Base-by-base conservation (phyloP, 176 grass and related monocot species). In the Raddia guianensis region DNA sequence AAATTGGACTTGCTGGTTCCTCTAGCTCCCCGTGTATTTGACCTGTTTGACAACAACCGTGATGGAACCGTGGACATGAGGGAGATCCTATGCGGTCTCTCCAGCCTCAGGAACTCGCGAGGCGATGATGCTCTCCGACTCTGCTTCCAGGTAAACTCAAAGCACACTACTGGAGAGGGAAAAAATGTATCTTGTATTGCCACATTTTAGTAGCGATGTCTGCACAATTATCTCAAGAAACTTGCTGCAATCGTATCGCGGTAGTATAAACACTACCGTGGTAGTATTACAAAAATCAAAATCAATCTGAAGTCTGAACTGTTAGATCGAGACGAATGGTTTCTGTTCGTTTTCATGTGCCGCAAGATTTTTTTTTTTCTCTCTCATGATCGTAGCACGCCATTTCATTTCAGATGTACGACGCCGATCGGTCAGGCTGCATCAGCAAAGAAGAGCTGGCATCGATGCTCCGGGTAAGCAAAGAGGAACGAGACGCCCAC, bases 381-480 rank as follows among this genome's bases (percentile, higher is more conserved):
- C 27, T 27, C 27, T 27, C 27, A 27, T 48, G 13, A 42, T 40
- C 62, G 13, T 35, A 9, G 8, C 45, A 45, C 15, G 1, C 20
- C 14, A 27, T 27, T 27, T 27, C 8, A 3, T 73, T 81, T 75
- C 91, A 93, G 91, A 93, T 93, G 91, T 93, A 90, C 2, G 91
- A 91, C 2, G 44, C 83, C 0, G 91, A 94, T 19, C 80, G 91
- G 53, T 94, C 91, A 0, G 91, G 91, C 6, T 91, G 80, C 76
- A 94, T 94, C 79, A 94, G 91, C 83, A 90, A 91, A 75, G 91
- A 93, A 40, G 91, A 94, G 57, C 76, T 94, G 79, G 86, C 91
- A 7, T 90, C 91, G 8, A 94, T 93, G 86, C 82, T 94, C 60
- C 82, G 91, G 82, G 91, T 93, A 88, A 90, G 45, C 1, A 6